A percentile compares a stretch with the other conserved stretches of the same genome.
phyloP scores from a whole-genome alignment of 345 rosid genomes.

The Passiflora organensis region DNA sequence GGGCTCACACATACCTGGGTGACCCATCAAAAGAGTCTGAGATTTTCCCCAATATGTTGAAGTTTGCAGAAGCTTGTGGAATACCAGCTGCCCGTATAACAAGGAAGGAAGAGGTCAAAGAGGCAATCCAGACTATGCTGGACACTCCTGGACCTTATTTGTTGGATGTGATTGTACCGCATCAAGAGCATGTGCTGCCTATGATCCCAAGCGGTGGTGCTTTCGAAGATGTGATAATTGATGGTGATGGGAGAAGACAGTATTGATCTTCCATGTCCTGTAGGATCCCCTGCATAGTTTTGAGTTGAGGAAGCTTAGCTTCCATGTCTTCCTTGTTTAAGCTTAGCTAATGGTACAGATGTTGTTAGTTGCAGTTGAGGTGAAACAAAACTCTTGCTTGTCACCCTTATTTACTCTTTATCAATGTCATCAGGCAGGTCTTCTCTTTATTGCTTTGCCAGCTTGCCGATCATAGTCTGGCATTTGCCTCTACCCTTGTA shows the following conservation, averaged over 20 bases:
- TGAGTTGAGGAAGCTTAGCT: too few relatives aligned
- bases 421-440: too few relatives aligned
- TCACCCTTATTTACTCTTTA: too few relatives aligned
- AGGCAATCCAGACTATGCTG: slow-evolving; percentile 77
- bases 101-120: slow-evolving; percentile 53
- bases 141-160: slow-evolving; percentile 89
- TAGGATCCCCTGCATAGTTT: too few relatives aligned
- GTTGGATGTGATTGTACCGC: slow-evolving; percentile 90
- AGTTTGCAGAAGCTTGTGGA: slow-evolving; percentile 81
- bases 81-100: slow-evolving; percentile 82
- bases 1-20: slow-evolving; percentile 88
- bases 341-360: too few relatives aligned
- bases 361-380: too few relatives aligned
- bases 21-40: slow-evolving; percentile 65
- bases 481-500: too few relatives aligned
- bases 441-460: too few relatives aligned
- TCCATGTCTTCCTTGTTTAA: too few relatives aligned
- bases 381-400: too few relatives aligned
- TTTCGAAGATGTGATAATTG: slow-evolving; percentile 76
- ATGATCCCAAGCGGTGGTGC: slow-evolving; percentile 97
- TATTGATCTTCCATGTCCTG: slow-evolving; percentile 3
- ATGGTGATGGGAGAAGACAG: slow-evolving; percentile 80
- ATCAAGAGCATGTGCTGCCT: slow-evolving; percentile 93
- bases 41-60: slow-evolving; percentile 79
- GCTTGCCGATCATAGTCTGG: too few relatives aligned